A percentile compares a stretch with the other conserved stretches of the same genome.
These are phyloP conservation scores for Tubosaeta brunneosetosa DNA, from an alignment of 768 basidiomycete species.

Conservation along the genomic window DNA sequence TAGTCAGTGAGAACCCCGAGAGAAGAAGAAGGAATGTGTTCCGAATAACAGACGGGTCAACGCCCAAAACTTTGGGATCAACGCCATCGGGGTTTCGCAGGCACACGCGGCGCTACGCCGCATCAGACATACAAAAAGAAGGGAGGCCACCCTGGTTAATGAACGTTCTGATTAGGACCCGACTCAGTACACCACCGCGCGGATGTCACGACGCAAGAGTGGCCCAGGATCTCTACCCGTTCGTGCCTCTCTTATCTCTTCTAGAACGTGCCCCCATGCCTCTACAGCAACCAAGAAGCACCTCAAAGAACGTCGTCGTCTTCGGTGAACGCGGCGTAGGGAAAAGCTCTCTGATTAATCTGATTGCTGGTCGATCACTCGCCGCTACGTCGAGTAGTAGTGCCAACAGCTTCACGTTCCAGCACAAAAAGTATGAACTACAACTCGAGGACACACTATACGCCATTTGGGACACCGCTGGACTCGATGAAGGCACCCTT, in stretches of 20 bases:
- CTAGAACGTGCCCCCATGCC: constrained; percentile 4
- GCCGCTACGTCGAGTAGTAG: constrained; percentile 31
- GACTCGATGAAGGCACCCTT: constrained; percentile 34
- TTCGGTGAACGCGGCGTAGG: constrained; percentile 30
- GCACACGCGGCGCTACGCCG: constrained; percentile 6
- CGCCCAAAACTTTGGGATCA: background rate
- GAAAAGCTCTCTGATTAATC: constrained; percentile 43
- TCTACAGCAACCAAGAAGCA: constrained; percentile 7
- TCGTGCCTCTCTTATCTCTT: constrained; percentile 3
- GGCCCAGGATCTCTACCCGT: constrained; percentile 7
- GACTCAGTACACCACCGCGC: constrained; percentile 12
- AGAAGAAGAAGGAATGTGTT: background rate
- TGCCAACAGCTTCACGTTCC: constrained; percentile 34
- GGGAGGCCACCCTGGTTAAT: constrained; percentile 1
- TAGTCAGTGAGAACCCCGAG: background rate
- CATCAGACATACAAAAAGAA: constrained; percentile 21
- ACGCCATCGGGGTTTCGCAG: constrained; percentile 21
- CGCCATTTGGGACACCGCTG: constrained; percentile 36
- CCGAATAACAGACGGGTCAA: constrained; percentile 8
- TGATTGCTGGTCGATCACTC: constrained; percentile 37
- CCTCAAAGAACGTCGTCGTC: constrained; percentile 24
- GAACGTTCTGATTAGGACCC: constrained; percentile 6
- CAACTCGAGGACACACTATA: constrained; percentile 20
- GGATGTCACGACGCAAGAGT: constrained; percentile 22
- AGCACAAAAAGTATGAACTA: constrained; percentile 25